phyloP scores from a whole-genome alignment of 805 yeast genomes.

The Candida sithepensis region DNA sequence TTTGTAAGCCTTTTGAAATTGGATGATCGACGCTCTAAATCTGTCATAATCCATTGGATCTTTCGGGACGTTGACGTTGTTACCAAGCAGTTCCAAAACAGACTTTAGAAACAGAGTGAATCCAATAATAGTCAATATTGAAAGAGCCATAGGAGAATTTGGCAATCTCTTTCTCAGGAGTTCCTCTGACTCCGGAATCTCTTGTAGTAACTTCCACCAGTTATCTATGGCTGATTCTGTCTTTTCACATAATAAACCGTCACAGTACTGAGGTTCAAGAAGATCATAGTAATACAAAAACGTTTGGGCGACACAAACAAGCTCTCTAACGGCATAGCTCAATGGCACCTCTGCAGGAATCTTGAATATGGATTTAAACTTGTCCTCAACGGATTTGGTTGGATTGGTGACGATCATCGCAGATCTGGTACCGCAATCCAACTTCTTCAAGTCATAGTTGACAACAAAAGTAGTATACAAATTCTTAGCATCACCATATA shows the following conservation, averaged over 20 bases:
- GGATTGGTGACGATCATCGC: slow-evolving; percentile 69
- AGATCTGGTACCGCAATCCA: slow-evolving; percentile 84
- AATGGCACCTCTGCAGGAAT: slow-evolving; percentile 53
- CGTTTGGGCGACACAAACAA: slow-evolving; percentile 72
- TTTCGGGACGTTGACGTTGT: slow-evolving; percentile 60
- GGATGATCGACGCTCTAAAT: slow-evolving; percentile 63
- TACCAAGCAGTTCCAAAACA: slow-evolving; percentile 56
- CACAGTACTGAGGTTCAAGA: slow-evolving; percentile 65
- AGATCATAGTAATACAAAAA: slow-evolving; percentile 75
- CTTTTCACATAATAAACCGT: slow-evolving; percentile 77
- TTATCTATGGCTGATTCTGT: slow-evolving; percentile 66
- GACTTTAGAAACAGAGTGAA: slow-evolving; percentile 64
- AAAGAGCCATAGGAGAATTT: slow-evolving; percentile 29
- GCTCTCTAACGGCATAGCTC: slow-evolving; percentile 65
- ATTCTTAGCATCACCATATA: slow-evolving; percentile 47
- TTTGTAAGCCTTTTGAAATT: slow-evolving; percentile 59
- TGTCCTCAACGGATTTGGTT: slow-evolving; percentile 74
- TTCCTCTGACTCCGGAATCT: slow-evolving; percentile 31
- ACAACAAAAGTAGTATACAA: slow-evolving; percentile 57
- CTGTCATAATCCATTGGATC: slow-evolving; percentile 80
- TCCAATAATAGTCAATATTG: slow-evolving; percentile 80
- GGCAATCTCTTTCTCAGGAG: slow-evolving; percentile 21
- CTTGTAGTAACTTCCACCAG: slow-evolving; percentile 69
- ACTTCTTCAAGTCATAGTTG: slow-evolving; percentile 70
- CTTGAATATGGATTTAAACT: slow-evolving; percentile 71